Base-by-base conservation (phyloP, 2,329 filamentous ascomycete genomes). In the Neofusicoccum ribis region DNA sequence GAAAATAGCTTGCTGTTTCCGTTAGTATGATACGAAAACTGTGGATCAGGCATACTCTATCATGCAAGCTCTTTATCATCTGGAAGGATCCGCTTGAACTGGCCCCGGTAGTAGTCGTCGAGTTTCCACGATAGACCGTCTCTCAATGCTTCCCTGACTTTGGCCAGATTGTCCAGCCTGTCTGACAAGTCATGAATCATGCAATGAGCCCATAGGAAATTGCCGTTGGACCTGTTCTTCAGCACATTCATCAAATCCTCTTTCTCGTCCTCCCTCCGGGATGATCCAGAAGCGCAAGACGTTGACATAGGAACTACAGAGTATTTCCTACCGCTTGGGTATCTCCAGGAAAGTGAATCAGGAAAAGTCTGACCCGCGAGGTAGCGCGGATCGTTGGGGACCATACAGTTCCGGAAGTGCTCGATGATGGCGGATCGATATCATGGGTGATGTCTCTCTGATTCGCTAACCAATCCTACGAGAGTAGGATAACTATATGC, bases 141-240 rank as follows among this genome's bases (percentile, higher is more conserved):
- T 17, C 39, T n/a, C n/a, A 66, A 50, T 9, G 54, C 14, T 4
- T 63, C 31, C 14, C 50, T 39, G 15, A 58, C 37, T n/a, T 54
- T 59, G 11, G 36, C 47, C 9, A 31, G 31, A 31, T 47, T 66
- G 3, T 41, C 52, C 1, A 34, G n/a, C 5, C 36, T 15, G 12
- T 44, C 9, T 15, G 15, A 49, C 20, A 66, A n/a, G 3, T 60
- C 37, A 9, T 49, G 31, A 15, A 66, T 52, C 59, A 66, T 63
- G 31, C 51, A 52, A 9, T 15, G 27, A 6, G 64, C 64, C 58
- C 64, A 66, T 3, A 66, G 58, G 4, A 66, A 66, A n/a, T 66
- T 66, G 1, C 64, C 64, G 14, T 31, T 54, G 11, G 41, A 47
- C 17, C 17, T 41, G 2, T 51, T 17, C 9, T 36, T 50, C 6